Conservation (phyloP, 257 asterid species). For the Ophiorrhiza pumila region DNA sequence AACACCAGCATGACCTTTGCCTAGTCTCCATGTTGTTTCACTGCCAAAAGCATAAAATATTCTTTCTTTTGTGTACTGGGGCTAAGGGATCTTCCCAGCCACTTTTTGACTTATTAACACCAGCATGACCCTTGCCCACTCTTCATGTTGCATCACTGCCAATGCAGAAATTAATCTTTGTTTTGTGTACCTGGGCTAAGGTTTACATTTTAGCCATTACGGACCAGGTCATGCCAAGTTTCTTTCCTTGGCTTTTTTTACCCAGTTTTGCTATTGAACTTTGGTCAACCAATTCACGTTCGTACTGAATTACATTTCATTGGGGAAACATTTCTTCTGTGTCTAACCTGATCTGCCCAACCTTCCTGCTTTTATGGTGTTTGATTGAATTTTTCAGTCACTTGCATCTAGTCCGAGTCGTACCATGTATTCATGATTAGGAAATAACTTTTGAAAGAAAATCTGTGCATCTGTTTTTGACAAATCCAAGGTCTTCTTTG, state of each 20-base stretch:
- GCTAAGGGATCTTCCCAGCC: background rate
- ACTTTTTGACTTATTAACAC: background rate
- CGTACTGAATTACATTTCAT: background rate
- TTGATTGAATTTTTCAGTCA: background rate
- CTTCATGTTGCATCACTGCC: background rate
- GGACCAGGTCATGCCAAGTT: background rate
- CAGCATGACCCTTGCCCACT: background rate
- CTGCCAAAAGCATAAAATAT: background rate
- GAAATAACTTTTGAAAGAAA: too few relatives aligned
- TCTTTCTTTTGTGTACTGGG: too few relatives aligned
- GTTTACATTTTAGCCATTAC: background rate
- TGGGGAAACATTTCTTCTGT: background rate
- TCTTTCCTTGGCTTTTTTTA: background rate
- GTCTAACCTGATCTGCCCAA: background rate
- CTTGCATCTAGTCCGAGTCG: too few relatives aligned
- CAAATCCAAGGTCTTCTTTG: background rate
- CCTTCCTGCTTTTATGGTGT: background rate
- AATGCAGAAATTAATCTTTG: background rate
- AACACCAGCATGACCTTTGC: background rate
- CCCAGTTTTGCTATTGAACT: background rate
- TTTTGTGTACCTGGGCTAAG: too few relatives aligned
- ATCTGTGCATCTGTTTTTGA: too few relatives aligned
- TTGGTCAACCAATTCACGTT: background rate
- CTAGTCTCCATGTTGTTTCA: background rate
- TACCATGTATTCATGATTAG: too few relatives aligned